phyloP scores from a whole-genome alignment of 768 basidiomycete genomes.

The Clitopilus hobsonii region DNA sequence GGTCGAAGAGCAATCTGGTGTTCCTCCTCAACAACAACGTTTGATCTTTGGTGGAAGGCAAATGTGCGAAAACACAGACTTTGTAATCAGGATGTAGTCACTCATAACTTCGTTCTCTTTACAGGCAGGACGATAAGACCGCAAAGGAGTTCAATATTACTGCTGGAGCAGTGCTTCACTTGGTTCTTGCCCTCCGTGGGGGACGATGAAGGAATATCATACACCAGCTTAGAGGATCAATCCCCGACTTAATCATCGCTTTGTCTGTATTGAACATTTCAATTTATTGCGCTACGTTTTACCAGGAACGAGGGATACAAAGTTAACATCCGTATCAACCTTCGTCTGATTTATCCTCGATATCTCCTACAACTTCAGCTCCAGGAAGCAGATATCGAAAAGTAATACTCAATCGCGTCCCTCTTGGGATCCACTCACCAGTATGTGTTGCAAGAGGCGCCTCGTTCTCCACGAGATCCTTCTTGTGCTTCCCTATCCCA shows the following conservation, averaged over 20 bases:
- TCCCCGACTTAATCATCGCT: slow-evolving; percentile 8
- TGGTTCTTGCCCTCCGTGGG: slow-evolving; percentile 93
- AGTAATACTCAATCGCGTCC: slow-evolving; percentile 72
- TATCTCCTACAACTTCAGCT: slow-evolving; percentile 71
- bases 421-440: slow-evolving; percentile 43
- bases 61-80: slow-evolving; percentile 52
- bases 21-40: slow-evolving; percentile 93
- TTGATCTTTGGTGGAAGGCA: slow-evolving; percentile 91
- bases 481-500: slow-evolving; percentile 61
- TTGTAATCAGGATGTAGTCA: no score
- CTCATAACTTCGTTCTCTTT: neutral
- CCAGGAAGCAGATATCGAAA: slow-evolving; percentile 84
- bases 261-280: neutral
- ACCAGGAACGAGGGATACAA: no score
- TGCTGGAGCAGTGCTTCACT: slow-evolving; percentile 85
- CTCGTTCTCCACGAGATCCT: slow-evolving; percentile 17
- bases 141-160: slow-evolving; percentile 79
- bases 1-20: slow-evolving; percentile 97
- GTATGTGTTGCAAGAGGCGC: slow-evolving; percentile 47
- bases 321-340: no score
- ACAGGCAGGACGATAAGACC: slow-evolving; percentile 88
- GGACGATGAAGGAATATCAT: slow-evolving; percentile 43
- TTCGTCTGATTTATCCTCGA: no score
- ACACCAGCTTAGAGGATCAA: neutral
- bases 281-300: neutral